Conservation (phyloP, 257 asterid species). For the Echites panduratus region DNA sequence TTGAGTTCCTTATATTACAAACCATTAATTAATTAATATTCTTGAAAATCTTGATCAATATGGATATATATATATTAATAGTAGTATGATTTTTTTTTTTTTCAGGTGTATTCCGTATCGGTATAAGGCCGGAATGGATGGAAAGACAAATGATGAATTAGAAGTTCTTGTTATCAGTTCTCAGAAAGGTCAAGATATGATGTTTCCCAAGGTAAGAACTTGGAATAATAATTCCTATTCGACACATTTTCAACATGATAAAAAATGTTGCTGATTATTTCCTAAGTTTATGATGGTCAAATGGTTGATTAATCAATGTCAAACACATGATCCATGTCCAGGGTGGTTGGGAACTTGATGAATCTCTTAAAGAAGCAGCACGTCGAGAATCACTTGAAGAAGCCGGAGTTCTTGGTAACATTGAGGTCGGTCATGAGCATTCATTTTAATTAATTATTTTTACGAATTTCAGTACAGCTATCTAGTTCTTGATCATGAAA, state of each 20-base stretch:
- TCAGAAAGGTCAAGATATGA: constrained; percentile 51
- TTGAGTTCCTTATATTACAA: too few relatives aligned
- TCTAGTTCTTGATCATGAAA: too few relatives aligned
- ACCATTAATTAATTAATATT: too few relatives aligned
- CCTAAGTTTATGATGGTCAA: background rate
- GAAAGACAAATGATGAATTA: constrained; percentile 29
- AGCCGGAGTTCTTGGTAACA: constrained; percentile 74
- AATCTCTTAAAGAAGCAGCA: constrained; percentile 69
- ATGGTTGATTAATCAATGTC: background rate
- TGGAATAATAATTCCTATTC: background rate
- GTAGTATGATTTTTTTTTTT: background rate
- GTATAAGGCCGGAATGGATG: constrained; percentile 32
- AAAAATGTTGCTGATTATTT: background rate
- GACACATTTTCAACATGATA: background rate
- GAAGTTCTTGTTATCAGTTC: constrained; percentile 75
- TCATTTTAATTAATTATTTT: too few relatives aligned
- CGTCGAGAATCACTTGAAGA: constrained; percentile 74
- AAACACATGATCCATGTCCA: constrained; percentile 3
- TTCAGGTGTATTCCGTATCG: constrained; percentile 72
- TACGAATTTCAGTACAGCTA: too few relatives aligned
- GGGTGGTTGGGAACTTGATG: constrained; percentile 91
- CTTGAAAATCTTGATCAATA: too few relatives aligned
- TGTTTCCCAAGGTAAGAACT: constrained; percentile 64
- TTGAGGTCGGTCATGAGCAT: constrained; percentile 35
- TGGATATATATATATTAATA: too few relatives aligned